phyloP scores from a whole-genome alignment of 2,329 filamentous ascomycete species.

The Colletotrichum lindemuthianum region DNA sequence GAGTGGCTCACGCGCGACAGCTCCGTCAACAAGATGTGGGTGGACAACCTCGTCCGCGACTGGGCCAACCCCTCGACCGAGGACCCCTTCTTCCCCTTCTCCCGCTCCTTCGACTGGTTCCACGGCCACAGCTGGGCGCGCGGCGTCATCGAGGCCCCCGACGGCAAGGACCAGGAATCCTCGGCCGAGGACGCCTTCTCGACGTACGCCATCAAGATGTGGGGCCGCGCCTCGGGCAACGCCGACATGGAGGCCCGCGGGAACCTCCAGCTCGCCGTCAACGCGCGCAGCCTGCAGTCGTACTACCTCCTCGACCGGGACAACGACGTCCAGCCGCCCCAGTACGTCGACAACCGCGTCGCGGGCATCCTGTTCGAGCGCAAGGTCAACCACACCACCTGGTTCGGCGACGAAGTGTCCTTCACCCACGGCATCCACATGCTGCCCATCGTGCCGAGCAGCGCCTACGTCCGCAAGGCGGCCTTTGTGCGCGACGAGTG shows the following conservation, averaged over 20 bases:
- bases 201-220: slow-evolving; percentile 84
- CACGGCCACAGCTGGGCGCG: slow-evolving; percentile 87
- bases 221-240: slow-evolving; percentile 77
- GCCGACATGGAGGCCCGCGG: slow-evolving; percentile 76
- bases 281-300: slow-evolving; percentile 71
- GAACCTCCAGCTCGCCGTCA: slow-evolving; percentile 79
- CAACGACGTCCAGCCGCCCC: slow-evolving; percentile 71
- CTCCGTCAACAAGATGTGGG: slow-evolving; percentile 63
- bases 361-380: slow-evolving; percentile 78
- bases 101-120: slow-evolving; percentile 83
- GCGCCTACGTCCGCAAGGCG: slow-evolving; percentile 67
- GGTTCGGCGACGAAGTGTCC: slow-evolving; percentile 66
- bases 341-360: slow-evolving; percentile 67
- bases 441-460: slow-evolving; percentile 72
- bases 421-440: slow-evolving; percentile 78
- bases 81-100: slow-evolving; percentile 79
- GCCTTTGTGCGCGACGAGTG: slow-evolving; percentile 80
- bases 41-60: slow-evolving; percentile 82
- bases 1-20: slow-evolving; percentile 71
- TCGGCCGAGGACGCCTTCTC: slow-evolving; percentile 84
- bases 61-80: slow-evolving; percentile 71
- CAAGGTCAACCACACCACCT: slow-evolving; percentile 85
- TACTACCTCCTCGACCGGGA: slow-evolving; percentile 78
- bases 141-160: slow-evolving; percentile 69
- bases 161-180: slow-evolving; percentile 81